Base-by-base conservation (phyloP, 2,329 filamentous ascomycete species). In the Pseudogymnoascus sp. region DNA sequence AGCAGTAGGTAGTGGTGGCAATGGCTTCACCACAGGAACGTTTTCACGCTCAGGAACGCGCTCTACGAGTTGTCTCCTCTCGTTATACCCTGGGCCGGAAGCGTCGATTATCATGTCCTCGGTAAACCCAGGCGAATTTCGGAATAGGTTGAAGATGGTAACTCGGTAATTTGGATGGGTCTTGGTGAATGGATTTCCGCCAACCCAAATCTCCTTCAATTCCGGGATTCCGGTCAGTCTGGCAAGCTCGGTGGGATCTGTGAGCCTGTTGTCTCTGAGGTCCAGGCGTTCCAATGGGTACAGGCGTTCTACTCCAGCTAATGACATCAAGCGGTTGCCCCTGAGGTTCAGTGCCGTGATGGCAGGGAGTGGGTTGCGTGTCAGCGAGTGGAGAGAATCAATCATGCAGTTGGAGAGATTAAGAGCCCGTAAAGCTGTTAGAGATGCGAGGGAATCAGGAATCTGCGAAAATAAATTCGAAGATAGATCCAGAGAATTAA, bases 371-470 rank as follows among this genome's bases (percentile, higher is more conserved):
- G 95, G 91, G 71, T 89, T 95, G 67, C 89, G 86, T 1, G 87
- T 87, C 45, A 99, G 80, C 1, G 93, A 96, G 71, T 96, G 90
- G 63, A 99, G 81, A 14, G 92, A 95, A 69, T 93, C 90, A 67
- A 99, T 97, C 93, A 97, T 97, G 81, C 93, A 97, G 71, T 96
- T 90, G 3, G 93, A 96, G 26, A 99, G 81, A 71, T 99, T 97
- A 62, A 99, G 79, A 23, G 95, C 93, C 67, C 93, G 87, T n/a
- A 99, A 83, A 29, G 91, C 88, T 18, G 91, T 92, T 64, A 99
- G 80, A 8, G 86, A 90, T 11, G 93, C 89, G 64, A 99, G 79
- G 70, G 90, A 95, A 74, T 97, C 95, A 0, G 95, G 95, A 62
- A 97, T 89, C 74, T 97, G 90, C n/a, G 86, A 87, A 75, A 99